A percentile compares a stretch with the other conserved stretches of the same genome.
phyloP scores from a whole-genome alignment of 768 basidiomycete genomes.

The Phylloporus rhodoxanthus region DNA sequence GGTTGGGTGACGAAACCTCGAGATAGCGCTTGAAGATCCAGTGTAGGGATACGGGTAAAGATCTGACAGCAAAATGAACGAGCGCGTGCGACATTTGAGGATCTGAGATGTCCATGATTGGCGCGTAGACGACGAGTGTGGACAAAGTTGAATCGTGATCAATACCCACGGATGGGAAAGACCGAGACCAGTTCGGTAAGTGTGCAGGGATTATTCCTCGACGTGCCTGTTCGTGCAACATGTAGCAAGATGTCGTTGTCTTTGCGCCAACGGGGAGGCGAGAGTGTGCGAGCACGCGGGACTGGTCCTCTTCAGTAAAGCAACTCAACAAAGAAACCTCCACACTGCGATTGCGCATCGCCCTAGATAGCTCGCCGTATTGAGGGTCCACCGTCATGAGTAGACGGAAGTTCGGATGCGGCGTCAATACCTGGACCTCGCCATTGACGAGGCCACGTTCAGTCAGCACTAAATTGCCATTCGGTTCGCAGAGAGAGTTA shows the following conservation, averaged over 20 bases:
- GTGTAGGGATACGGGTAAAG: constrained; percentile 8
- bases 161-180: constrained; percentile 36
- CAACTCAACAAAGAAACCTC: constrained; percentile 58
- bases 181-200: not conserved
- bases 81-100: constrained; percentile 15
- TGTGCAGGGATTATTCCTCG: constrained; percentile 16
- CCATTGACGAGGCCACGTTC: constrained; percentile 85
- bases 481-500: constrained; percentile 89
- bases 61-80: constrained; percentile 25
- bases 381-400: constrained; percentile 93
- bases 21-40: constrained; percentile 23
- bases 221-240: constrained; percentile 21
- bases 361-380: constrained; percentile 89
- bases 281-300: constrained; percentile 40
- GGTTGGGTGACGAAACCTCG: constrained; percentile 3
- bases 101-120: constrained; percentile 23
- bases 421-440: constrained; percentile 62
- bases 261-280: constrained; percentile 39
- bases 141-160: constrained; percentile 48
- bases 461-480: constrained; percentile 77
- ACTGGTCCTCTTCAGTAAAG: constrained; percentile 41
- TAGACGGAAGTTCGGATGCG: constrained; percentile 85
- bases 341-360: constrained; percentile 96
- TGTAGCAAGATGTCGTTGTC: constrained; percentile 5
- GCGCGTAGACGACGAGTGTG: constrained; percentile 36